Conservation (phyloP, 2,329 filamentous ascomycete genomes). For the Ophiognomonia clavigignenti-juglandacearum region DNA sequence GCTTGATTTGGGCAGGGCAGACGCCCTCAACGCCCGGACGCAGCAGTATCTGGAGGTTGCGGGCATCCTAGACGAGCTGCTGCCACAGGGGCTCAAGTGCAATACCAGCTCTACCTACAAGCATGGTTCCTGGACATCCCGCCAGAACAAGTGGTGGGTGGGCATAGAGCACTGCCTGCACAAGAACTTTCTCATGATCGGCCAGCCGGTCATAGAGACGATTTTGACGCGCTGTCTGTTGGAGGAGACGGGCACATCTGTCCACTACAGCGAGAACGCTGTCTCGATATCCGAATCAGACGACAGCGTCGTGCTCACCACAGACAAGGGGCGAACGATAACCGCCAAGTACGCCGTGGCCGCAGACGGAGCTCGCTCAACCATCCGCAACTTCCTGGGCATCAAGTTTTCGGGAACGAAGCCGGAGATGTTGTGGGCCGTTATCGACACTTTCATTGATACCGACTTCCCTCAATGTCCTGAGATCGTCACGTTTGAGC, state of each 20-base stretch:
- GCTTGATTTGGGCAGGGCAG: conserved; percentile 38
- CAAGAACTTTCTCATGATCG: conserved; percentile 47
- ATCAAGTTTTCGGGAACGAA: conserved; percentile 41
- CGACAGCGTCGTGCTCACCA: conserved; percentile 22
- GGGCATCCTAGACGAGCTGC: conserved; percentile 35
- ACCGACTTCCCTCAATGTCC: conserved; percentile 40
- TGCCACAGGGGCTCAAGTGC: conserved; percentile 39
- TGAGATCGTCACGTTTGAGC: conserved; percentile 44
- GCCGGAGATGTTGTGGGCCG: conserved; percentile 45
- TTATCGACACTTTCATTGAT: conserved; percentile 44
- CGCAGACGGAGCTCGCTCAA: conserved; percentile 48
- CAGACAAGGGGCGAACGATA: conserved; percentile 27
- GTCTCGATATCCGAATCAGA: conserved; percentile 24
- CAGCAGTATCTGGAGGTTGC: conserved; percentile 43
- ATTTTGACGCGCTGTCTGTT: conserved; percentile 31
- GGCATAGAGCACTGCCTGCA: conserved; percentile 38
- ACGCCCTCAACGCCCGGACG: conserved; percentile 43
- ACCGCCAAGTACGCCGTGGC: conserved; percentile 40
- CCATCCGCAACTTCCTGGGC: conserved; percentile 34
- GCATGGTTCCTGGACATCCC: conserved; percentile 40
- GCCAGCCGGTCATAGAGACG: conserved; percentile 40
- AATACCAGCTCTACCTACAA: conserved; percentile 46
- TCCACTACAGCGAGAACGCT: conserved; percentile 35
- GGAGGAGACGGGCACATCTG: conserved; percentile 16
- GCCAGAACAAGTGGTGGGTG: conserved; percentile 44